Conservation (phyloP, 768 basidiomycete genomes). For the Serendipita vermifera region DNA sequence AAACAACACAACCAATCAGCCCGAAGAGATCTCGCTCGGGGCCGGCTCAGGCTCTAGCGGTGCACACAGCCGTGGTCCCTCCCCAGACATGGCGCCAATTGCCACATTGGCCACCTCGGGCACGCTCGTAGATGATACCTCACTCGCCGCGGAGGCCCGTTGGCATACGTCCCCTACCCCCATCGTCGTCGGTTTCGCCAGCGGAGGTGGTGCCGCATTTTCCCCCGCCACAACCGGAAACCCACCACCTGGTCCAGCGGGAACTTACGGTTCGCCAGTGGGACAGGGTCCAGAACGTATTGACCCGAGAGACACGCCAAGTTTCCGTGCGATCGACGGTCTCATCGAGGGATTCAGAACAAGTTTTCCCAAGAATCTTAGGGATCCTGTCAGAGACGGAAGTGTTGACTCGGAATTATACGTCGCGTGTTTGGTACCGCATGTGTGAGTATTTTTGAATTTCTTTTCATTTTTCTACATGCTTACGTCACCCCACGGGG, state of each 20-base stretch:
- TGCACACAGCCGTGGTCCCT: background rate
- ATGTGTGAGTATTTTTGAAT: conserved; percentile 15
- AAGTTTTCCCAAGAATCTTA: conserved; percentile 45
- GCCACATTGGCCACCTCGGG: background rate
- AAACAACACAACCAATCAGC: background rate
- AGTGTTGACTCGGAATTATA: conserved; percentile 45
- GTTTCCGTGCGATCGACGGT: conserved; percentile 51
- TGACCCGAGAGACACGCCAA: conserved; percentile 47
- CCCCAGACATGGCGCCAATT: background rate
- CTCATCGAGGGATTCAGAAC: conserved; percentile 42
- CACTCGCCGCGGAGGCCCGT: background rate
- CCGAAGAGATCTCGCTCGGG: background rate
- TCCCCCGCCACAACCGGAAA: background rate
- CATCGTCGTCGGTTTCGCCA: background rate
- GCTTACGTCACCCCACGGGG: too few species aligned
- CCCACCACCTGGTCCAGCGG: background rate
- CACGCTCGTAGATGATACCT: background rate
- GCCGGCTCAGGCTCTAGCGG: too few species aligned
- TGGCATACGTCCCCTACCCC: background rate
- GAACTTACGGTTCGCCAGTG: background rate
- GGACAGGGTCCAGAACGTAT: conserved; percentile 11
- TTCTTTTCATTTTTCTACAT: background rate
- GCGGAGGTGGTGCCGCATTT: background rate
- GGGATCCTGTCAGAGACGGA: conserved; percentile 37
- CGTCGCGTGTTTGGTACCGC: conserved; percentile 22